These are phyloP conservation scores for Nitzschia sp. DNA, from an alignment of 108 stramenopile species.

Conservation along the genomic window DNA sequence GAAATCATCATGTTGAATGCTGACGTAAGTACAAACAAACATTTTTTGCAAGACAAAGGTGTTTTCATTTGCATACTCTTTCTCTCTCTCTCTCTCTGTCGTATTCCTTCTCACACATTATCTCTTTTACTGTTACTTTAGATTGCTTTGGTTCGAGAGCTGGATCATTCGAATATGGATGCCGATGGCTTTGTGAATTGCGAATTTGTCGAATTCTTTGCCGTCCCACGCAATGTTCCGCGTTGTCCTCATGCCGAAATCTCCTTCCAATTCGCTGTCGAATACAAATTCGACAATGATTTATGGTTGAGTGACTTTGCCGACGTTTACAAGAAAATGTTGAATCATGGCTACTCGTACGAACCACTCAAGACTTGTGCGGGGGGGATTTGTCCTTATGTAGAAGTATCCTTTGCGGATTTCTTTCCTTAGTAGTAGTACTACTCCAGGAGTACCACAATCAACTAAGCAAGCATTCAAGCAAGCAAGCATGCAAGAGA, in stretches of 20 bases:
- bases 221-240: background rate
- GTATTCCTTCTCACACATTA: no score
- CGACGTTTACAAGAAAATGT: background rate
- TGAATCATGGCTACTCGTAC: background rate
- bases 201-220: background rate
- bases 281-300: slow-evolving; percentile 6
- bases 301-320: background rate
- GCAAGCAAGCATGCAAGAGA: no score
- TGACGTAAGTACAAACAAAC: background rate
- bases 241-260: background rate
- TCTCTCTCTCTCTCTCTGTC: no score
- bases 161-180: background rate
- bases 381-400: background rate
- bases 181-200: background rate
- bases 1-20: slow-evolving; percentile 7
- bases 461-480: no score
- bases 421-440: no score
- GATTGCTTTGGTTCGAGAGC: background rate
- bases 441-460: no score
- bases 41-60: background rate
- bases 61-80: background rate
- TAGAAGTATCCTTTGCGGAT: no score
- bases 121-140: no score
- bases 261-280: background rate
- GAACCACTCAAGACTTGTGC: background rate